Conservation (phyloP, 768 basidiomycete species). For the Galerina sulciceps region DNA sequence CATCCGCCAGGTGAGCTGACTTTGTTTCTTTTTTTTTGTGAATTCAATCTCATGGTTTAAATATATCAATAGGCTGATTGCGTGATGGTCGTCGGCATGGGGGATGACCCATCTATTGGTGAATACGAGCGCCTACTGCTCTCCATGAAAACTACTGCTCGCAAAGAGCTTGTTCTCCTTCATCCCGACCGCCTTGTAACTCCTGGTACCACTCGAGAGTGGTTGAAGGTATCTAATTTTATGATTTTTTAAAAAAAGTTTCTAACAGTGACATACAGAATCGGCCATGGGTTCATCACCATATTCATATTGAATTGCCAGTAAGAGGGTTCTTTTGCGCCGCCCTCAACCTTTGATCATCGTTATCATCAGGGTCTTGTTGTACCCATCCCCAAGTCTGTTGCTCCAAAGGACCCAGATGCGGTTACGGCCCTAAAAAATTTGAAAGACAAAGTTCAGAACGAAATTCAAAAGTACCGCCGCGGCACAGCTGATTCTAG, state of each 20-base stretch:
- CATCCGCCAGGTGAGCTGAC: conserved; percentile 75
- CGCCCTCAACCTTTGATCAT: conserved; percentile 7
- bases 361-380: conserved; percentile 64
- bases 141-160: conserved; percentile 97
- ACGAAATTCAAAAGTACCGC: conserved; percentile 86
- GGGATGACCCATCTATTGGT: conserved; percentile 87
- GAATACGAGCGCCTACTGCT: conserved; percentile 94
- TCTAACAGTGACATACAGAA: conserved; percentile 50
- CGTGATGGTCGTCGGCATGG: conserved; percentile 93
- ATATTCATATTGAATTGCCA: conserved; percentile 92
- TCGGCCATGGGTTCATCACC: conserved; percentile 95
- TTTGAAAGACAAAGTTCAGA: conserved; percentile 91
- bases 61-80: conserved; percentile 71
- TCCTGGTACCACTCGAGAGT: conserved; percentile 92
- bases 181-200: conserved; percentile 90
- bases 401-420: conserved; percentile 78
- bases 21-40: background rate
- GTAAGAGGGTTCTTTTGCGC: conserved; percentile 41
- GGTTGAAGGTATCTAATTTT: conserved; percentile 75
- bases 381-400: conserved; percentile 62
- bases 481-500: conserved; percentile 62
- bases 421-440: conserved; percentile 89
- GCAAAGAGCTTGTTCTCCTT: conserved; percentile 93
- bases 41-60: background rate
- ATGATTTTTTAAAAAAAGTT: background rate